These are phyloP conservation scores for Exobasidium cylindrosporum DNA, from an alignment of 1,284 basidiomycete genomes.

Conservation along the genomic window DNA sequence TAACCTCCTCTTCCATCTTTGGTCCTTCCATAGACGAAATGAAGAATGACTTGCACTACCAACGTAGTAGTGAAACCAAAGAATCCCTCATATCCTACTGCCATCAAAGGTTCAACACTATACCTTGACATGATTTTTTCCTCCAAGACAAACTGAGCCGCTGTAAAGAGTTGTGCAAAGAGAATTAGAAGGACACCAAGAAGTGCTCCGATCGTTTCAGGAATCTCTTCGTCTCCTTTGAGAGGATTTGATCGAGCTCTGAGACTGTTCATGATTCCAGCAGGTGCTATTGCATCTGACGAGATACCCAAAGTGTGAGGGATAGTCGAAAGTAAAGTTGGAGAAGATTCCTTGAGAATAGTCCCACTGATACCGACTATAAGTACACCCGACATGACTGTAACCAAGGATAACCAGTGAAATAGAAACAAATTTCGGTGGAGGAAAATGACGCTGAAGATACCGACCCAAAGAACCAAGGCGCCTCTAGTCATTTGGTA, in stretches of 20 bases:
- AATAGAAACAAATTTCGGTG: constrained; percentile 56
- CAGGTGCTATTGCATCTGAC: constrained; percentile 10
- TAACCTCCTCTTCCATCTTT: constrained; percentile 67
- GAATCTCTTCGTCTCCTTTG: constrained; percentile 34
- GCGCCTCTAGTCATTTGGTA: constrained; percentile 96
- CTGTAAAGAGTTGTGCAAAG: constrained; percentile 94
- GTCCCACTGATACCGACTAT: constrained; percentile 83
- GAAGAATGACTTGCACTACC: constrained; percentile 70
- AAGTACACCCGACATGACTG: constrained; percentile 85
- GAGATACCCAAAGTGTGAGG: background rate
- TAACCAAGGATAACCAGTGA: constrained; percentile 80
- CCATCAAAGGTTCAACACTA: constrained; percentile 81
- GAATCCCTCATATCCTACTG: constrained; percentile 89
- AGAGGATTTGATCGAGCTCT: background rate
- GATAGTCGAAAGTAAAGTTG: background rate
- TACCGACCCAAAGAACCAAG: constrained; percentile 91
- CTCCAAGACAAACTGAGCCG: constrained; percentile 90
- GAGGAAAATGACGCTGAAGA: constrained; percentile 88
- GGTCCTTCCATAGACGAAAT: constrained; percentile 59
- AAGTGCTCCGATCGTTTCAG: constrained; percentile 43
- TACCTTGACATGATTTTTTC: constrained; percentile 75
- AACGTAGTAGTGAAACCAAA: constrained; percentile 81
- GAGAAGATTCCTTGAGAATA: constrained; percentile 17
- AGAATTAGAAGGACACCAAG: constrained; percentile 80
- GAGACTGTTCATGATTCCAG: background rate